Percentiles rank a stretch among this genome's conserved stretches.
Conservation (phyloP, 2,329 filamentous ascomycete genomes). For the Ceratocystis lukuohia region DNA sequence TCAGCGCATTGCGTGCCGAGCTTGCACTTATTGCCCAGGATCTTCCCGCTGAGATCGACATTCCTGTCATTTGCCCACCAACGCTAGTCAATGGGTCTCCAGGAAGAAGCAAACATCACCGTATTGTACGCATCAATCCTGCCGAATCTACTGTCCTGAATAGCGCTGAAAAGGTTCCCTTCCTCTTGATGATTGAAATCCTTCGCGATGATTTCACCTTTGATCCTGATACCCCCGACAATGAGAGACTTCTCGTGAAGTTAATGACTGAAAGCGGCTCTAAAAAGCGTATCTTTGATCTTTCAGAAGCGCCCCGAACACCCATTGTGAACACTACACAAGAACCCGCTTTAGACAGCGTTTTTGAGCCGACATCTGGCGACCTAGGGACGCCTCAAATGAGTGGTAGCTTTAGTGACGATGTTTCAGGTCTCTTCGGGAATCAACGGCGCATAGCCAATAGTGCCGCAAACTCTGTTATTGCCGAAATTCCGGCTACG, state of each 20-base stretch:
- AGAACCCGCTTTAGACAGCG: constrained; percentile 49
- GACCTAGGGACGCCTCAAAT: constrained; percentile 64
- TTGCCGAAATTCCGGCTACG: constrained; percentile 43
- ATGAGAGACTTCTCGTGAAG: constrained; percentile 48
- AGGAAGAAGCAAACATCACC: constrained; percentile 63
- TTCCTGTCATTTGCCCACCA: constrained; percentile 68
- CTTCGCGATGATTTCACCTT: constrained; percentile 72
- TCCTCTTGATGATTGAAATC: constrained; percentile 73
- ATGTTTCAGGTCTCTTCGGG: constrained; percentile 21
- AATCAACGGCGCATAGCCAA: constrained; percentile 25
- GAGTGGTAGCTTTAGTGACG: constrained; percentile 44
- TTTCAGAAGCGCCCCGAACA: constrained; percentile 50
- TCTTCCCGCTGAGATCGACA: constrained; percentile 69
- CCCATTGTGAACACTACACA: constrained; percentile 30
- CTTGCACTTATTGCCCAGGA: constrained; percentile 70
- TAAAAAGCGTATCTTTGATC: constrained; percentile 50
- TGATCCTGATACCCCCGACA: constrained; percentile 59
- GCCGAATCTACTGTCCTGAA: constrained; percentile 75
- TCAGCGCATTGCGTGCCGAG: constrained; percentile 70
- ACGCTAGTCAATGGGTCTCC: constrained; percentile 60
- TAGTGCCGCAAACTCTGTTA: constrained; percentile 45
- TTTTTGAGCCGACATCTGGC: constrained; percentile 69
- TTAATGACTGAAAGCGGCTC: constrained; percentile 45
- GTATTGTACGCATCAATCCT: constrained; percentile 70
- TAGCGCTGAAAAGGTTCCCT: constrained; percentile 76